phyloP scores from a whole-genome alignment of 139 green algal species.

The Penium margaritaceum region DNA sequence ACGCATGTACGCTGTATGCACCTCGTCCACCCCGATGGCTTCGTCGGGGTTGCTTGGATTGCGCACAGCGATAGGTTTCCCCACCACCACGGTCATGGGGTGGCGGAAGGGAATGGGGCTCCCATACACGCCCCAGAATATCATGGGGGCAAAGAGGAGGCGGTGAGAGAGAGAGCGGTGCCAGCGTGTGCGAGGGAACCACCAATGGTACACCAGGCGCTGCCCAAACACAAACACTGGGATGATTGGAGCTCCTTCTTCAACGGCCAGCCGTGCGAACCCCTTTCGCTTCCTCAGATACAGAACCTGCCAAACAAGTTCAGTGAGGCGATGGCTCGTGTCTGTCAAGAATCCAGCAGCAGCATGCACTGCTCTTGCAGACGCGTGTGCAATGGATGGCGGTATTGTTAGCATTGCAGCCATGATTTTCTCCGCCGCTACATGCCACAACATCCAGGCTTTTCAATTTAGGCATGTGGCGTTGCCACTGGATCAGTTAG shows the following conservation, averaged over 20 bases:
- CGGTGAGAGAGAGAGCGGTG: slow-evolving; percentile 12
- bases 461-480: too few relatives aligned
- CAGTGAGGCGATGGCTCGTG: too few relatives aligned
- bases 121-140: slow-evolving; percentile 37
- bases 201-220: slow-evolving; percentile 52
- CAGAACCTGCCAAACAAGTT: slow-evolving; percentile 44
- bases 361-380: too few relatives aligned
- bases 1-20: too few relatives aligned
- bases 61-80: slow-evolving; percentile 16
- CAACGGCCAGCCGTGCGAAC: slow-evolving; percentile 70
- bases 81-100: slow-evolving; percentile 28
- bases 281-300: slow-evolving; percentile 62
- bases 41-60: too few relatives aligned
- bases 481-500: too few relatives aligned
- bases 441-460: too few relatives aligned
- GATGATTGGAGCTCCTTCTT: slow-evolving; percentile 60
- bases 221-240: slow-evolving; percentile 82
- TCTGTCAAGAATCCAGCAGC: too few relatives aligned
- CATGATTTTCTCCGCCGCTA: too few relatives aligned
- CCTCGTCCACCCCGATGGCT: too few relatives aligned
- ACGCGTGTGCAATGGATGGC: too few relatives aligned
- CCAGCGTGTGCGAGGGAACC: slow-evolving; percentile 20
- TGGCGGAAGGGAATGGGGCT: slow-evolving; percentile 10
- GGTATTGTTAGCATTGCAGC: too few relatives aligned
- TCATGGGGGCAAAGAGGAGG: slow-evolving; percentile 36